A percentile compares a stretch with the other conserved stretches of the same genome.
Conservation (phyloP, 2,329 filamentous ascomycete species). For the Aspergillus fumigatus region DNA sequence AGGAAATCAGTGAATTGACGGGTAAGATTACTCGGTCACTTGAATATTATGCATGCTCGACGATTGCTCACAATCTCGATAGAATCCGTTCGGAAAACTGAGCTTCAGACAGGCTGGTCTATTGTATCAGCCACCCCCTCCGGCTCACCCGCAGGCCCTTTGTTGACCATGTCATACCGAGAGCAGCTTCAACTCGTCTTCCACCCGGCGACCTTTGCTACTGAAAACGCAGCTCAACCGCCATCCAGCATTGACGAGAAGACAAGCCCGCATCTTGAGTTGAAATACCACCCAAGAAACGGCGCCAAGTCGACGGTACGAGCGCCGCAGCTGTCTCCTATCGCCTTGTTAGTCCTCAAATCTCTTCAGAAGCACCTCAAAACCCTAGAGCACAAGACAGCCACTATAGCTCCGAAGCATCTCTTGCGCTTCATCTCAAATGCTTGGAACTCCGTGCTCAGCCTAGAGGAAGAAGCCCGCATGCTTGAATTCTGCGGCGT, state of each 20-base stretch:
- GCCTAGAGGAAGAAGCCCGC: slow-evolving; percentile 41
- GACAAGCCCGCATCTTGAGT: slow-evolving; percentile 27
- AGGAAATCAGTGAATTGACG: slow-evolving; percentile 75
- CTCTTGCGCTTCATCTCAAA: slow-evolving; percentile 39
- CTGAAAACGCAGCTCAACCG: slow-evolving; percentile 17
- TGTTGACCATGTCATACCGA: slow-evolving; percentile 40
- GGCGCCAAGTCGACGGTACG: slow-evolving; percentile 7
- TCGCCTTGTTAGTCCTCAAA: slow-evolving; percentile 39
- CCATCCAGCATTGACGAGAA: slow-evolving; percentile 17
- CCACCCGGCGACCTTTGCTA: slow-evolving; percentile 35
- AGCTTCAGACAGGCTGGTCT: slow-evolving; percentile 43
- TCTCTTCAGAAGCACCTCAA: slow-evolving; percentile 36
- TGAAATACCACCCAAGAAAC: slow-evolving; percentile 29
- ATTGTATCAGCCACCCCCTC: slow-evolving; percentile 34
- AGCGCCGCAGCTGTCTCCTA: slow-evolving; percentile 26
- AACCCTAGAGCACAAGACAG: slow-evolving; percentile 26
- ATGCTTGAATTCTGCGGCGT: slow-evolving; percentile 43
- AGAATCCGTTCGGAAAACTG: slow-evolving; percentile 38
- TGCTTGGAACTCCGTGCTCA: slow-evolving; percentile 40
- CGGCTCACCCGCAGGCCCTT: slow-evolving; percentile 26
- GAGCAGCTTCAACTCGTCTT: slow-evolving; percentile 41
- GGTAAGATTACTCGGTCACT: slow-evolving; percentile 46
- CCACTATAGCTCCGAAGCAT: slow-evolving; percentile 32
- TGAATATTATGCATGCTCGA: background rate
- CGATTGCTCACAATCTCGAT: slow-evolving; percentile 8